phyloP scores from a whole-genome alignment of 805 yeast genomes.

The Lachancea dasiensis region DNA sequence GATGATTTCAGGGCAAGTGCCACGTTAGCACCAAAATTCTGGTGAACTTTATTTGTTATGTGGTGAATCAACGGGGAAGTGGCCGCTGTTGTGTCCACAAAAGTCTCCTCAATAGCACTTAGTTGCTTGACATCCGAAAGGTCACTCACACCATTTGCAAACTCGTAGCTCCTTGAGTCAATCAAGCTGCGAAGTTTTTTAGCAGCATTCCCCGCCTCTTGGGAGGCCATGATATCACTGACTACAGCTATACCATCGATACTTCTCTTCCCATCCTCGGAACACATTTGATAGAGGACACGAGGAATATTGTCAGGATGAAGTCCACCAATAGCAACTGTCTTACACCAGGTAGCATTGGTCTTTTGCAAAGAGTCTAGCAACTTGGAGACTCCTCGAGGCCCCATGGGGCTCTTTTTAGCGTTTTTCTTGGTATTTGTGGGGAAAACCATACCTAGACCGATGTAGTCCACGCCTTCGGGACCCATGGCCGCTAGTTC shows the following conservation, averaged over 20 bases:
- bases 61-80: conserved; percentile 71
- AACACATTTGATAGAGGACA: conserved; percentile 45
- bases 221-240: conserved; percentile 70
- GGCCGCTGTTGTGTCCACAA: conserved; percentile 21
- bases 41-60: conserved; percentile 83
- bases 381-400: conserved; percentile 54
- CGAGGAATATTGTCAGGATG: conserved; percentile 56
- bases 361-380: conserved; percentile 40
- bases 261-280: conserved; percentile 37
- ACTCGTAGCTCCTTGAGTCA: conserved; percentile 13
- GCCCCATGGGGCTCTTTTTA: conserved; percentile 56
- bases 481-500: conserved; percentile 30
- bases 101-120: conserved; percentile 18
- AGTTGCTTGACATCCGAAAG: background rate
- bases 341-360: conserved; percentile 37
- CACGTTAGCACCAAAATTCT: conserved; percentile 81
- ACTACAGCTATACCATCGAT: conserved; percentile 88
- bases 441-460: conserved; percentile 72
- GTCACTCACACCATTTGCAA: conserved; percentile 3
- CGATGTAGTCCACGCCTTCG: conserved; percentile 63
- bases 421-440: conserved; percentile 65
- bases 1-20: conserved; percentile 79
- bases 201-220: conserved; percentile 50
- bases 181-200: conserved; percentile 30
- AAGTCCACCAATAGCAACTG: conserved; percentile 81